A percentile compares a stretch with the other conserved stretches of the same genome.
Conservation (phyloP, 2,329 filamentous ascomycete species). For the Myriosclerotinia curreyana region DNA sequence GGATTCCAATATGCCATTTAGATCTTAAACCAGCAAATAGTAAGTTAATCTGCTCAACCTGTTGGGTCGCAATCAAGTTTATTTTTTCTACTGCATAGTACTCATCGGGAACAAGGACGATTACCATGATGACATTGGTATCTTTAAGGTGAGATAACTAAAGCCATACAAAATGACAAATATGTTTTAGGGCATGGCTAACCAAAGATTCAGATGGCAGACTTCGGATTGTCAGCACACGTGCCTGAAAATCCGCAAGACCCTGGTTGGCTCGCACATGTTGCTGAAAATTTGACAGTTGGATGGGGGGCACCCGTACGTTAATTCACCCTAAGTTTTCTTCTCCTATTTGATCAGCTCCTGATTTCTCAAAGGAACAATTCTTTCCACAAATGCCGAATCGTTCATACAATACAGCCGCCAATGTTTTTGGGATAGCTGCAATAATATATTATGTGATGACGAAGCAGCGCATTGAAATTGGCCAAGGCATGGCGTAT, state of each 20-base stretch:
- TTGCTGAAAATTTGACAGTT: background rate
- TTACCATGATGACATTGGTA: background rate
- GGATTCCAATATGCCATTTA: conserved; percentile 4
- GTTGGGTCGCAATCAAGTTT: background rate
- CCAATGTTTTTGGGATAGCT: conserved; percentile 9
- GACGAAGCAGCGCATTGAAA: background rate
- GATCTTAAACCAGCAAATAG: conserved; percentile 9
- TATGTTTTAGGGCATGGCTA: background rate
- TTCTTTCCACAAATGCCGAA: conserved; percentile 3
- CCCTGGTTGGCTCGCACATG: background rate
- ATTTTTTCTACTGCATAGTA: background rate
- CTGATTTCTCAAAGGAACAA: background rate
- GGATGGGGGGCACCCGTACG: background rate
- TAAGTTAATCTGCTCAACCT: background rate
- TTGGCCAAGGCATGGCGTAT: background rate
- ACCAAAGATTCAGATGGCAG: background rate
- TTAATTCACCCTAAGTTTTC: background rate
- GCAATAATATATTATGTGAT: conserved; percentile 5
- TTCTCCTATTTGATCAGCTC: background rate
- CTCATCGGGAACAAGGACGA: background rate
- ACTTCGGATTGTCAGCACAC: background rate
- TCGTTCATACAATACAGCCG: conserved; percentile 7
- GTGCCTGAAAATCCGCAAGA: conserved; percentile 4
- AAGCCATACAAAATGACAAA: background rate
- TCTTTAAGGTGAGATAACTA: background rate